These are phyloP conservation scores for Penicillium malachiteum DNA, from an alignment of 495 filamentous ascomycete species.

Conservation along the genomic window DNA sequence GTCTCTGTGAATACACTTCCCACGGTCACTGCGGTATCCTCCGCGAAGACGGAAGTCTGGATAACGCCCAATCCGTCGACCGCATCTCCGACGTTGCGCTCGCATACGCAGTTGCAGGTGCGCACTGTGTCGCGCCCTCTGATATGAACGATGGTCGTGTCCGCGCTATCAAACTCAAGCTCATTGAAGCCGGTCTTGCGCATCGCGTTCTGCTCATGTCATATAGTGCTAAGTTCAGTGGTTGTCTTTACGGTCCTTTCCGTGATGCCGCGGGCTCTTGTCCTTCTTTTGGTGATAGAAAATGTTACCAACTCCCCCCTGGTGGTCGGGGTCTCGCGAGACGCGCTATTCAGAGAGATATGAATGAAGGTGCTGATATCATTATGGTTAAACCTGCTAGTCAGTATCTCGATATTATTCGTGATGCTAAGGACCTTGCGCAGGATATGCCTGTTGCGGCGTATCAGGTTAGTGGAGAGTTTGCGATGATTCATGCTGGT, in stretches of 20 bases:
- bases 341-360: slow-evolving; percentile 85
- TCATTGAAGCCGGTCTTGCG: slow-evolving; percentile 87
- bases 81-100: slow-evolving; percentile 91
- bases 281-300: slow-evolving; percentile 90
- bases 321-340: slow-evolving; percentile 90
- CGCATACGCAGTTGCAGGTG: slow-evolving; percentile 88
- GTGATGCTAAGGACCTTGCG: slow-evolving; percentile 90
- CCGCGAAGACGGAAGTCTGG: slow-evolving; percentile 83
- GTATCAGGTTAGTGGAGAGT: slow-evolving; percentile 97
- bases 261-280: slow-evolving; percentile 91
- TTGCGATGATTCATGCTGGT: slow-evolving; percentile 94
- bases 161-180: slow-evolving; percentile 91
- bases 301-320: slow-evolving; percentile 94
- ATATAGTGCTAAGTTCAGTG: slow-evolving; percentile 95
- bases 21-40: slow-evolving; percentile 97
- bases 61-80: slow-evolving; percentile 89
- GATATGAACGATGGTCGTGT: slow-evolving; percentile 99
- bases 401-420: slow-evolving; percentile 93
- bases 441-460: slow-evolving; percentile 87
- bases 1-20: slow-evolving; percentile 98
- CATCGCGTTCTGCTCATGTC: slow-evolving; percentile 93
- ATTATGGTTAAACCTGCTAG: slow-evolving; percentile 99
- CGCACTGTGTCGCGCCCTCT: slow-evolving; percentile 93
- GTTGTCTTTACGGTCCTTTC: slow-evolving; percentile 95
- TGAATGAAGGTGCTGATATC: slow-evolving; percentile 90